Evolutionary conservation across 2,329 filamentous ascomycete genomes (phyloP).

Genomic region (Cryphonectria naterciae): DNA sequence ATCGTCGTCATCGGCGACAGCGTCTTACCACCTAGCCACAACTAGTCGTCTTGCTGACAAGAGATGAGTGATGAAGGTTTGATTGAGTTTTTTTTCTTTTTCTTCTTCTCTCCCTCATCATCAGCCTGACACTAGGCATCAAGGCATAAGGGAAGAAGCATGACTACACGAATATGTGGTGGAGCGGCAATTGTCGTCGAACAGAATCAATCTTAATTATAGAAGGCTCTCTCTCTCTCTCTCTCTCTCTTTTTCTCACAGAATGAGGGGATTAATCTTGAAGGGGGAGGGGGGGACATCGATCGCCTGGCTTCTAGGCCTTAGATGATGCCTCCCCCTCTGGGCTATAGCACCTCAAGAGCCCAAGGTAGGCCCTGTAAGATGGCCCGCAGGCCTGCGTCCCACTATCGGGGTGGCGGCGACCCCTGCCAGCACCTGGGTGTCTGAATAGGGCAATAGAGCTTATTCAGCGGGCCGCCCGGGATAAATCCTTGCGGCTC

Average conservation of each 20-base stretch:
- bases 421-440: neutral
- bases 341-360: too few relatives aligned
- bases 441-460: neutral
- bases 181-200: neutral
- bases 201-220: neutral
- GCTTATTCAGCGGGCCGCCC: constrained; percentile 5
- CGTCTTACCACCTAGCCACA: neutral
- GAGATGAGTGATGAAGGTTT: neutral
- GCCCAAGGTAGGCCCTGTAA: too few relatives aligned
- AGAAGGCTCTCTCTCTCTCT: neutral
- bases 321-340: too few relatives aligned
- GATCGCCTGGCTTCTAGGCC: too few relatives aligned
- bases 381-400: neutral
- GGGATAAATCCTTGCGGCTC: constrained; percentile 5
- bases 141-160: neutral
- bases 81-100: neutral
- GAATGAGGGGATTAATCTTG: too few relatives aligned
- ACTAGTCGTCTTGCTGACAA: neutral
- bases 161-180: neutral
- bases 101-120: neutral
- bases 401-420: neutral
- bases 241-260: too few relatives aligned
- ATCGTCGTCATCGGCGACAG: neutral
- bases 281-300: too few relatives aligned
- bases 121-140: neutral